Evolutionary conservation across 805 yeast species (phyloP).

Genomic region (Ogataea philodendri): DNA sequence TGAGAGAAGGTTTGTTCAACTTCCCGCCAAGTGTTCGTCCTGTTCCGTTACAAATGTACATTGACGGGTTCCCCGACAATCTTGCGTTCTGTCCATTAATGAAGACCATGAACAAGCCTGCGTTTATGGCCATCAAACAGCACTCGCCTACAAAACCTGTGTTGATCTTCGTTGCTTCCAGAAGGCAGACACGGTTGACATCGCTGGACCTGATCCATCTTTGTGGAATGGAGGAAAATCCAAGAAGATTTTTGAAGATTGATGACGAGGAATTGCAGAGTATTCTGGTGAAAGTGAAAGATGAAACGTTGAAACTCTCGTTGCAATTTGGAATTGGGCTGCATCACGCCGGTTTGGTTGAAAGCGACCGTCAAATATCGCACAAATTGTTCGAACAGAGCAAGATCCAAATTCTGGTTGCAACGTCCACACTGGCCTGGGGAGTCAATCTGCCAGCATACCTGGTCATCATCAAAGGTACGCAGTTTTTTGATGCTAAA

Average conservation of each 20-base stretch:
- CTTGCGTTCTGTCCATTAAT: conserved; percentile 78
- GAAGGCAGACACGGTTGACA: conserved; percentile 79
- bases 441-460: conserved; percentile 84
- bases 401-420: conserved; percentile 69
- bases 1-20: conserved; percentile 69
- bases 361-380: conserved; percentile 65
- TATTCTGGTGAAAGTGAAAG: conserved; percentile 58
- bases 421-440: conserved; percentile 86
- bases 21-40: conserved; percentile 83
- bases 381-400: conserved; percentile 68
- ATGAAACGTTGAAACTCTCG: conserved; percentile 74
- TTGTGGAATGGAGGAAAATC: conserved; percentile 77
- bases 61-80: conserved; percentile 82
- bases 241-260: conserved; percentile 67
- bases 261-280: conserved; percentile 58
- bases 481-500: conserved; percentile 61
- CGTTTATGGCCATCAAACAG: conserved; percentile 86
- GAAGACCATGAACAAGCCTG: conserved; percentile 89
- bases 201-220: conserved; percentile 75
- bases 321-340: conserved; percentile 78
- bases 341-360: conserved; percentile 81
- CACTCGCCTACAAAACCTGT: conserved; percentile 87
- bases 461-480: conserved; percentile 74
- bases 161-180: conserved; percentile 78
- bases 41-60: conserved; percentile 82